Evolutionary conservation across 164 flowering plant genomes (phyloP), one percentile per base, ranked within the genome.

Genomic region (Hamamelis virginiana): DNA sequence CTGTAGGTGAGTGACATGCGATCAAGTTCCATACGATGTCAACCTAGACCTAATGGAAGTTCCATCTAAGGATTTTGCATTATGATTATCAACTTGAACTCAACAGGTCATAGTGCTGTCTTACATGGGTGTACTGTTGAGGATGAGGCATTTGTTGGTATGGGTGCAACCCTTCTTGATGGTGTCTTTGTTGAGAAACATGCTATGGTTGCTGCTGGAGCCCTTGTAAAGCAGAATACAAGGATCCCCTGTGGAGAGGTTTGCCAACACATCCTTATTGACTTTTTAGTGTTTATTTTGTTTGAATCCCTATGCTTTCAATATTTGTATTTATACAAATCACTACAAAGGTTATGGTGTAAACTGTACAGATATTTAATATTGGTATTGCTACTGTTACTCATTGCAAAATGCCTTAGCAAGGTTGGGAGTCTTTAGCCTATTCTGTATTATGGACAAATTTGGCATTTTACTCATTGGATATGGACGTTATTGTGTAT

Each of bases 181-280:
- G 98, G 96, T 8, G 96, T 85, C 43, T 81, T 83, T 80, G 96
- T 92, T 26, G 98, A 92, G 80, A 92, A 89, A 75, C 81, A 92
- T 81, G 86, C 87, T 62, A 91, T 92, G 98, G 96, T 93, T 82
- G 94, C 94, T 84, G 94, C 92, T 68, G 95, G 97, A 59, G 85
- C 92, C 59, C 97, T 91, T 66, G 94, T 92, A 23, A 88, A 88
- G 75, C 98, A 92, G 84, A 82, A 87, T 69, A 87, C 96, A 5
- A 83, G 86, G 78, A 80, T 92, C 64, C 98, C 95, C 18, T 77
- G 65, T 78, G 98, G 94, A 67, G 92, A 91, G 96, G 97, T 91
- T 57, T 75, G 83, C 74, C 22, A 26, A 64, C 12, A 51, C 33
- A 10, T 23, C 11, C 9, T 47, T 55, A 8, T 15, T 33, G 19